Evolutionary conservation across 2,329 filamentous ascomycete species (phyloP), one percentile per base, ranked within the genome.

Genomic region (Mollisia scopiformis): DNA sequence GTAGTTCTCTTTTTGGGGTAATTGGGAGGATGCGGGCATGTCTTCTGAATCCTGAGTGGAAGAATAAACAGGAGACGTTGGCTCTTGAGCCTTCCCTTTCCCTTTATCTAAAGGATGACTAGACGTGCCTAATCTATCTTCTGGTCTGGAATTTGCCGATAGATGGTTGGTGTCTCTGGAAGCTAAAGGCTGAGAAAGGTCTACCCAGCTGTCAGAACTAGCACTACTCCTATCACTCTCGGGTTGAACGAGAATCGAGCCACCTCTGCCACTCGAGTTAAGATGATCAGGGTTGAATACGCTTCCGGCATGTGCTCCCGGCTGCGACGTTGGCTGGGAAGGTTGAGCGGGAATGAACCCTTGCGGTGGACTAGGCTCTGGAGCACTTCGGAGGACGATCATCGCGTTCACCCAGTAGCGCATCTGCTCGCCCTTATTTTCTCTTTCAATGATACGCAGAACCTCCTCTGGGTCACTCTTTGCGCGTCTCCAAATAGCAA

Each of bases 391-490:
- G 27, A 67, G 25, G 65, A 72, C 63, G 73, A 78, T 68, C 62
- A 86, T 84, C 25, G 84, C 76, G 31, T 80, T 78, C 11, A 88
- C 79, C 78, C 87, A 85, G 71, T 86, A 85, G 11, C 78, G 77
- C 33, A 91, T 78, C 53, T 83, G 82, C 11, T 85, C 83, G 58
- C 84, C 79, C 2, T 85, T 79, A 4, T 82, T 80, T 66, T 89
- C 86, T 37, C 85, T 81, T 39, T 83, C 80, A 31, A 89, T 86
- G 23, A 90, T 85, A 41, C 80, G 77, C 2, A 88, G 66, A 27
- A 90, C 85, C 61, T 80, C 81, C 35, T 83, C 78, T 0, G 82
- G 81, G 66, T 89, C 81, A 4, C 87, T 87, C 46, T 81, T 80
- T 1, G 86, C 86, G 58, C 84, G 83, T 43, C 81, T 79, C 73